Conservation (phyloP, 768 basidiomycete species). For the Podaxis sp. region DNA sequence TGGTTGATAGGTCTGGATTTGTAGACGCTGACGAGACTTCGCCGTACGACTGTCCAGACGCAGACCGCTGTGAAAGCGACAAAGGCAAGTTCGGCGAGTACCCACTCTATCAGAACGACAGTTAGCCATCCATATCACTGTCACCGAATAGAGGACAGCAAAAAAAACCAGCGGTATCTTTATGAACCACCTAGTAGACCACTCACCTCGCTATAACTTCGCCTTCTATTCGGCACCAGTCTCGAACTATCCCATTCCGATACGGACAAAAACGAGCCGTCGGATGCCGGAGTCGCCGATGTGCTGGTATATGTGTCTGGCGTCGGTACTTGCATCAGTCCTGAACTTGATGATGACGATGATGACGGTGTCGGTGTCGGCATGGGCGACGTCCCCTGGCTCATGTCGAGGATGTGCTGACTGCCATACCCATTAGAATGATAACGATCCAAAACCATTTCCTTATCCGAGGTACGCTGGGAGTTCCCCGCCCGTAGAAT, state of each 20-base stretch:
- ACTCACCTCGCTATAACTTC: constrained; percentile 11
- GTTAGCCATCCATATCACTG: background rate
- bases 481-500: background rate
- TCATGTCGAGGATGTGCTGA: background rate
- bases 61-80: background rate
- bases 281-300: background rate
- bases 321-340: background rate
- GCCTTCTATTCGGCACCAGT: constrained; percentile 10
- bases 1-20: background rate
- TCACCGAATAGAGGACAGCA: background rate
- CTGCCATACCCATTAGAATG: background rate
- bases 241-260: constrained; percentile 1
- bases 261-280: background rate
- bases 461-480: background rate
- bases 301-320: background rate
- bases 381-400: background rate
- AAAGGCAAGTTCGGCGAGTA: background rate
- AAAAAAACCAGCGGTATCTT: background rate
- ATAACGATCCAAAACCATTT: background rate
- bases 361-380: background rate
- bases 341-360: background rate
- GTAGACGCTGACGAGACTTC: background rate
- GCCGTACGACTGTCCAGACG: background rate
- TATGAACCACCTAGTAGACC: background rate
- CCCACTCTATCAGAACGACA: background rate